phyloP scores from a whole-genome alignment of 805 yeast species.

The Saturnispora halmiae region DNA sequence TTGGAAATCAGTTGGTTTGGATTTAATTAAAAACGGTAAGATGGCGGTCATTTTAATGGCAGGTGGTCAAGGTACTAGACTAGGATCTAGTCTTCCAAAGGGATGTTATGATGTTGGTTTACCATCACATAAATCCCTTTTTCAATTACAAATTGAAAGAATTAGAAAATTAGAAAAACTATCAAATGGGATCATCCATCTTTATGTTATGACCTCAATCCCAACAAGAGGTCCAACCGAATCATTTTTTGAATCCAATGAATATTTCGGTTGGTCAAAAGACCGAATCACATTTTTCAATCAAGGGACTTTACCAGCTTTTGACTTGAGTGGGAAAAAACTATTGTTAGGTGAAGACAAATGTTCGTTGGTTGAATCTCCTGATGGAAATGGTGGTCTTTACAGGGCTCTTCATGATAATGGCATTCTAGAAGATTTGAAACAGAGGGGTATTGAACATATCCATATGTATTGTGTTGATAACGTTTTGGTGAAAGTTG shows the following conservation, averaged over 20 bases:
- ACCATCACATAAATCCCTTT: conserved; percentile 75
- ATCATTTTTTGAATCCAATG: conserved; percentile 48
- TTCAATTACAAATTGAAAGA: conserved; percentile 90
- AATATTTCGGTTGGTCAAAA: conserved; percentile 60
- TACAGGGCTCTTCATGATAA: conserved; percentile 70
- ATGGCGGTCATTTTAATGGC: conserved; percentile 93
- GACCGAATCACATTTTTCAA: conserved; percentile 70
- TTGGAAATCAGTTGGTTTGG: conserved; percentile 43
- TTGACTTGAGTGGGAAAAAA: conserved; percentile 57
- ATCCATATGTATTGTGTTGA: conserved; percentile 97
- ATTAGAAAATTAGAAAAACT: conserved; percentile 53
- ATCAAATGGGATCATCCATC: conserved; percentile 45
- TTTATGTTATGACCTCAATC: conserved; percentile 94
- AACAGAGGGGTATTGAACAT: conserved; percentile 64
- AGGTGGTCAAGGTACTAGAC: conserved; percentile 96
- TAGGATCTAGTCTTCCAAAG: conserved; percentile 85
- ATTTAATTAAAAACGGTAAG: conserved; percentile 57
- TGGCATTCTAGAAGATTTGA: conserved; percentile 60
- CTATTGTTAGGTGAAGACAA: conserved; percentile 50
- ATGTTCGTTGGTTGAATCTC: conserved; percentile 63
- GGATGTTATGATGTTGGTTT: conserved; percentile 87
- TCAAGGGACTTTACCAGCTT: conserved; percentile 94
- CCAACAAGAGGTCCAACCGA: conserved; percentile 78
- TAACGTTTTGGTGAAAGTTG: conserved; percentile 82
- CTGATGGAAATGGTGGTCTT: conserved; percentile 97